Conservation (phyloP, 441 rosid genomes). For the Bruguiera hainesii region DNA sequence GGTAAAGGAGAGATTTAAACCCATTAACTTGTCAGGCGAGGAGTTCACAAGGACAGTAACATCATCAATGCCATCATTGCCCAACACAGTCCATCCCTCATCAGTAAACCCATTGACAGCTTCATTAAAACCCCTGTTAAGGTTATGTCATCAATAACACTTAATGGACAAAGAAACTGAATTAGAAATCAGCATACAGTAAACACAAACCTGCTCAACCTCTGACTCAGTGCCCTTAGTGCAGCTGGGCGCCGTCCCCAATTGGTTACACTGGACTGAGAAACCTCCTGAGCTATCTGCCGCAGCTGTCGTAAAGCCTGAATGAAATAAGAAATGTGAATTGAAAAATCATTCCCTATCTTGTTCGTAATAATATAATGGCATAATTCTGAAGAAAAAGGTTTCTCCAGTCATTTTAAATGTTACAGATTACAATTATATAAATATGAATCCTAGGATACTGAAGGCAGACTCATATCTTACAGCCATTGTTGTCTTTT, state of each 20-base stretch:
- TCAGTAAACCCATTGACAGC: conserved; percentile 92
- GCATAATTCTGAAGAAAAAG: not conserved
- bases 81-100: conserved; percentile 94
- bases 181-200: conserved; percentile 3
- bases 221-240: conserved; percentile 80
- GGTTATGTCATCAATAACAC: conserved; percentile 12
- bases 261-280: conserved; percentile 74
- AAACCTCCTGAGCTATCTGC: conserved; percentile 87
- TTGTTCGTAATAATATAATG: not conserved
- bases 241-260: conserved; percentile 98
- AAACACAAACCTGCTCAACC: conserved; percentile 76
- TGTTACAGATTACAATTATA: not conserved
- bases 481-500: conserved; percentile 92
- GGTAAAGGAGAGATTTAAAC: conserved; percentile 66
- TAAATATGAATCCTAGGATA: not conserved
- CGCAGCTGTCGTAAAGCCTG: conserved; percentile 91
- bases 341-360: conserved; percentile 4
- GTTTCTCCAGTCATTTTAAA: not conserved
- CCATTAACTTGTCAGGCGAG: conserved; percentile 93
- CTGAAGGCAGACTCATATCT: conserved; percentile 24
- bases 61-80: conserved; percentile 91
- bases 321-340: conserved; percentile 10
- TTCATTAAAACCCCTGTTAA: conserved; percentile 84
- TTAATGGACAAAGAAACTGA: not conserved
- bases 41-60: conserved; percentile 86